Percentiles rank a stretch among this genome's conserved stretches.
Evolutionary conservation across 2,329 filamentous ascomycete genomes (phyloP).

Genomic region (Sporothrix sp.): DNA sequence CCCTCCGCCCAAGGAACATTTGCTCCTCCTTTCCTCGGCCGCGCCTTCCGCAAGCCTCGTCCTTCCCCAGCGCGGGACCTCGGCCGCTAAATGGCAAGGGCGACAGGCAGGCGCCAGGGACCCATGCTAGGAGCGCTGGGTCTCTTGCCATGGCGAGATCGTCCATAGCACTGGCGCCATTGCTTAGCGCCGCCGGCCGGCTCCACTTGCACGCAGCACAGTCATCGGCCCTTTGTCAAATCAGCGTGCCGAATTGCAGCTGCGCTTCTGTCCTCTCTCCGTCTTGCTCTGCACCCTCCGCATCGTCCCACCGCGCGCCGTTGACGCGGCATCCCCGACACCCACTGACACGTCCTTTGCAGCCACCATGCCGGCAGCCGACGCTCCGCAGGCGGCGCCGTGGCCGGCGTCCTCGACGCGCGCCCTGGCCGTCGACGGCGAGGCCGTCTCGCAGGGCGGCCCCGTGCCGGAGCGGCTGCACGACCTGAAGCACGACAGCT

Average conservation of each 20-base stretch:
- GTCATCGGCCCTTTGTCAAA: conserved; percentile 4
- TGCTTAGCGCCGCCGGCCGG: not conserved
- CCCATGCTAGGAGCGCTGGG: too few relatives aligned
- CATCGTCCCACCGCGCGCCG: too few relatives aligned
- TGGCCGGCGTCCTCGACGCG: conserved; percentile 16
- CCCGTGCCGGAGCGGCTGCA: conserved; percentile 56
- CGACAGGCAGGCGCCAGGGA: not conserved
- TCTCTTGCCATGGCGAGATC: conserved; percentile 11
- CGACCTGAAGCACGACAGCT: conserved; percentile 65
- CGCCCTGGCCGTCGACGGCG: conserved; percentile 15
- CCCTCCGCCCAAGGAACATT: not conserved
- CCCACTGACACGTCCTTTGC: not conserved
- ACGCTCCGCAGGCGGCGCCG: conserved; percentile 13
- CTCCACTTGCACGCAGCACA: not conserved
- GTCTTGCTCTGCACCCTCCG: too few relatives aligned
- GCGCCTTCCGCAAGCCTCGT: not conserved
- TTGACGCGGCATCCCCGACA: too few relatives aligned
- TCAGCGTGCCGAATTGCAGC: not conserved
- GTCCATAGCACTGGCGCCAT: conserved; percentile 8
- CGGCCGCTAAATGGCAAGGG: conserved; percentile 4
- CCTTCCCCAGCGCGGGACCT: not conserved
- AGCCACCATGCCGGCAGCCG: conserved; percentile 14
- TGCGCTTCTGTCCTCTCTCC: not conserved
- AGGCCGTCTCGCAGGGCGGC: conserved; percentile 14
- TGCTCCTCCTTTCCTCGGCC: not conserved